Base-by-base conservation (phyloP, 2,329 filamentous ascomycete species). In the Cytospora paraplurivora region DNA sequence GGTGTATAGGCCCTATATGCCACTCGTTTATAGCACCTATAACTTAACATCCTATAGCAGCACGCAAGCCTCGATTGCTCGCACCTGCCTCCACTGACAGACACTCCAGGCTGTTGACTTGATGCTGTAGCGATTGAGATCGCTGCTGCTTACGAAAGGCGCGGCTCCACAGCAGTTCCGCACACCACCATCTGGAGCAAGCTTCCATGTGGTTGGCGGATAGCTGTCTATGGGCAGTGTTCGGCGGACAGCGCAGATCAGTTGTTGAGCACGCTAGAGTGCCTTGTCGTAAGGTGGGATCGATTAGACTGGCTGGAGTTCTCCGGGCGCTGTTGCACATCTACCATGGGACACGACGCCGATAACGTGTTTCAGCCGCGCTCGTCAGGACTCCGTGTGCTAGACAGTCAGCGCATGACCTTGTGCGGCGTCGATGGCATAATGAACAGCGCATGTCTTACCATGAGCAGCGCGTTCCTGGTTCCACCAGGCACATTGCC, bases 191-290 rank as follows among this genome's bases (percentile, higher is more conserved):
- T n/a, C 49, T 55, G 47, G 62, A 44, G 56, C 49, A 38, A 32
- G 58, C 49, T 35, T 38, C 13, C 32, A 38, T 57, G 56, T 64
- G 50, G 62, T 62, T 66, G 64, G 62, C 54, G 64, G 60, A 35
- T 50, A 38, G 32, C 27, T 27, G 27, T 27, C 27, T 4, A 27
- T 27, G 27, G 27, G 27, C 27, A 27, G 27, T 27, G 27, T 27
- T 27, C 27, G 57, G 50, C 32, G 57, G 49, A 58, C 54, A 54
- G 56, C 50, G 49, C 64, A 54, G 27, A 27, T 27, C 27, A 50
- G 55, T 41, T 49, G 49, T 47, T 49, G 53, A 19, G 34, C 32
- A 35, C 54, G 32, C 15, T 34, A 32, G 50, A 50, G 50, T 59
- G 50, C 33, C 32, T 38, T 37, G 32, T 53, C 41, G 19, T 35